A percentile compares a stretch with the other conserved stretches of the same genome.
Conservation (phyloP, 176 grass and related monocot species). For the Triticum turgidum region DNA sequence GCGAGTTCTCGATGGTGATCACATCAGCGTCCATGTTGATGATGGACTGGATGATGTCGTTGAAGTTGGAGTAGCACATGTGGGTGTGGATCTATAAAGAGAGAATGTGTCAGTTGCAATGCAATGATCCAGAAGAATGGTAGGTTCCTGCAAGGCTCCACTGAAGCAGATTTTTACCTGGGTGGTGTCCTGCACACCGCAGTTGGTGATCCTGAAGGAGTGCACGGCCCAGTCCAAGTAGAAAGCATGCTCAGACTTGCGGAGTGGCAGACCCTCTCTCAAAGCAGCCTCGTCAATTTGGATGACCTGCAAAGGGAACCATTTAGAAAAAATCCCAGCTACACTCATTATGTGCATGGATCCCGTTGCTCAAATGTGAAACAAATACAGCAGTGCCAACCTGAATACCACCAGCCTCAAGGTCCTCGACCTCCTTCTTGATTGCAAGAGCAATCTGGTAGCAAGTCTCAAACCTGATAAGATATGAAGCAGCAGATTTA, state of each 20-base stretch:
- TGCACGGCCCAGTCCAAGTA: conserved; percentile 95
- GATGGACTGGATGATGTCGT: conserved; percentile 97
- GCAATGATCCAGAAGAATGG: not conserved
- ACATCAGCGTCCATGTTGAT: conserved; percentile 92
- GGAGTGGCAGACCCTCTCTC: conserved; percentile 90
- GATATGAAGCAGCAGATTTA: not conserved
- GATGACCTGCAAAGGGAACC: conserved; percentile 60
- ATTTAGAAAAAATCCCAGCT: not conserved
- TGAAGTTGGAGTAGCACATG: conserved; percentile 99
- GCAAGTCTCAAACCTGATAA: conserved; percentile 84
- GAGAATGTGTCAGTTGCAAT: conserved; percentile 7
- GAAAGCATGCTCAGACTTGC: conserved; percentile 88
- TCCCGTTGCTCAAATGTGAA: not conserved
- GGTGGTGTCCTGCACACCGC: conserved; percentile 80
- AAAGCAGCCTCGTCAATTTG: conserved; percentile 96
- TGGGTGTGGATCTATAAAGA: conserved; percentile 87
- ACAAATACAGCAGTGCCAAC: conserved; percentile 26
- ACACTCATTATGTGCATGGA: no score
- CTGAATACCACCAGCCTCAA: conserved; percentile 89
- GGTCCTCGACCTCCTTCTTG: conserved; percentile 95
- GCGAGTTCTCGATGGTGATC: conserved; percentile 96
- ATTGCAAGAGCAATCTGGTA: conserved; percentile 97
- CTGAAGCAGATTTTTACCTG: conserved; percentile 52
- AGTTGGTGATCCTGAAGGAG: conserved; percentile 96
- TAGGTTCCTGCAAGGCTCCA: not conserved